Conservation (phyloP, 495 filamentous ascomycete species). For the Aspergillus carlsbadensis region DNA sequence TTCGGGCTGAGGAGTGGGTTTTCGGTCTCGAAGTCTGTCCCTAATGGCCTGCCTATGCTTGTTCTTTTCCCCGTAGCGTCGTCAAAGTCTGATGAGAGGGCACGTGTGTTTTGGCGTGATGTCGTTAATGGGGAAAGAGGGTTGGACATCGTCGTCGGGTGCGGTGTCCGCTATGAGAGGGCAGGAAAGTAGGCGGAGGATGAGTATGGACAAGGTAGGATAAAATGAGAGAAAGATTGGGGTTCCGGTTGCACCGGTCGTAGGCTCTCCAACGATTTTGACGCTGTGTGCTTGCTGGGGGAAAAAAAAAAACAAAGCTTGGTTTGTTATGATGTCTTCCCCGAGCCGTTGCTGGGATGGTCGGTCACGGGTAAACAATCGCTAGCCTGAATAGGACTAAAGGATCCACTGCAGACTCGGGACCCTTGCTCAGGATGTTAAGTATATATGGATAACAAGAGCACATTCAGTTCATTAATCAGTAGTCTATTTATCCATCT, state of each 20-base stretch:
- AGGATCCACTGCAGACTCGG: neutral
- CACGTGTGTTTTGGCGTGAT: conserved; percentile 43
- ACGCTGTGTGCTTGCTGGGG: neutral
- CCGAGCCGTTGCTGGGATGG: conserved; percentile 36
- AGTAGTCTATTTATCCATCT: neutral
- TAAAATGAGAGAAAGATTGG: neutral
- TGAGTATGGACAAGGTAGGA: neutral
- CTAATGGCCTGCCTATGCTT: conserved; percentile 14
- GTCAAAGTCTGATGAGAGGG: conserved; percentile 27
- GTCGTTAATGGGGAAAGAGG: conserved; percentile 47
- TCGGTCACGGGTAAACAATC: conserved; percentile 36
- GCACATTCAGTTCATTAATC: neutral
- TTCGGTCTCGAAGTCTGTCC: conserved; percentile 28
- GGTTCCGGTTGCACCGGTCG: neutral
- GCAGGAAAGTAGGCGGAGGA: neutral
- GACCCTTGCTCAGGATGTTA: neutral
- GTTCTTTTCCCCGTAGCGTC: conserved; percentile 3
- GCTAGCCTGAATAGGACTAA: conserved; percentile 32
- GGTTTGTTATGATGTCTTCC: conserved; percentile 23
- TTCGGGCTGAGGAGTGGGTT: conserved; percentile 37
- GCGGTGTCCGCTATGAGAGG: neutral
- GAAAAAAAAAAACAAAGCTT: neutral
- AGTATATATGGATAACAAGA: neutral
- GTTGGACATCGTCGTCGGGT: conserved; percentile 39
- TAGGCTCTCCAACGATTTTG: neutral